These are phyloP conservation scores for Verbena officinalis DNA, from an alignment of 257 asterid genomes.

Conservation along the genomic window DNA sequence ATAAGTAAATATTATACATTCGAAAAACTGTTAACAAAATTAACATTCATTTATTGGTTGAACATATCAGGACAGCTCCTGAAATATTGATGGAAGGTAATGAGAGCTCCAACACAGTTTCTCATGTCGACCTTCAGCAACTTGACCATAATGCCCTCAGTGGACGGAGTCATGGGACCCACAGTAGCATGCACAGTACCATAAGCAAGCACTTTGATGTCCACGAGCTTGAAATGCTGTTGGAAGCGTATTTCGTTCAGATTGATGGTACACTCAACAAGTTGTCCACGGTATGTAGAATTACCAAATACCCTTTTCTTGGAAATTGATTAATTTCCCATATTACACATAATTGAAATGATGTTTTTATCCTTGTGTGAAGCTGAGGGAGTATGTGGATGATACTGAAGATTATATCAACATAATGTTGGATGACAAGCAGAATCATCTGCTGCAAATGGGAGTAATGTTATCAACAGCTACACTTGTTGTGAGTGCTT, in stretches of 20 bases:
- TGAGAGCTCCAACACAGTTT: constrained; percentile 41
- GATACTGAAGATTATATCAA: constrained; percentile 67
- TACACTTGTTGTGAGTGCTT: constrained; percentile 53
- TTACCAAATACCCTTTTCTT: no score
- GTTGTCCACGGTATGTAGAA: constrained; percentile 72
- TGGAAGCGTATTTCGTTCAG: constrained; percentile 97
- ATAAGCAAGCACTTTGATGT: constrained; percentile 84
- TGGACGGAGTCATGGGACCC: constrained; percentile 81
- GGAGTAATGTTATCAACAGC: constrained; percentile 64
- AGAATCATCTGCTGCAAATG: constrained; percentile 63
- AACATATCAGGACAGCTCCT: constrained; percentile 50
- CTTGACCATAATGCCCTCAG: constrained; percentile 49
- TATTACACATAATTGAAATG: background rate
- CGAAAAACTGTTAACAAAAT: background rate
- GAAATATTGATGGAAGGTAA: constrained; percentile 55
- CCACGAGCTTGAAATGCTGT: constrained; percentile 96
- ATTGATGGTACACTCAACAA: constrained; percentile 89
- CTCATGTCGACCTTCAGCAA: constrained; percentile 46
- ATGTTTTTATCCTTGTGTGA: constrained; percentile 16
- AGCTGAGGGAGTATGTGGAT: constrained; percentile 67
- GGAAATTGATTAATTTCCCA: no score
- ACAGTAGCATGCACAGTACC: constrained; percentile 62
- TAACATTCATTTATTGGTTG: background rate
- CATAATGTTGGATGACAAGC: constrained; percentile 68
- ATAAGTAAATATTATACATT: background rate